phyloP scores from a whole-genome alignment of 768 basidiomycete species.

The Artomyces pyxidatus region DNA sequence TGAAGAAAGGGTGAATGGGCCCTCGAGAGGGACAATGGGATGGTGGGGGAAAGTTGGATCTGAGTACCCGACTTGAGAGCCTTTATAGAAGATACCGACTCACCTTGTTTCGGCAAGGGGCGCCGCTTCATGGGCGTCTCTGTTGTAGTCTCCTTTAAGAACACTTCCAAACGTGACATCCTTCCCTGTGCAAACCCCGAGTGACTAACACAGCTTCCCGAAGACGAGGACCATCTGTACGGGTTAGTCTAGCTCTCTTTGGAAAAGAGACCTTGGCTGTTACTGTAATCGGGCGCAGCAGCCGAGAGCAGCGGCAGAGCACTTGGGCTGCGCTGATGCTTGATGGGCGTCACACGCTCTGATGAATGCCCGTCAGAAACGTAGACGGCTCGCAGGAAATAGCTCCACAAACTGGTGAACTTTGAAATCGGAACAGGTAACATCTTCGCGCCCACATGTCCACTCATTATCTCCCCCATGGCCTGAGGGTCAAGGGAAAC shows the following conservation, averaged over 20 bases:
- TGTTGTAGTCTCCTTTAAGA: background rate
- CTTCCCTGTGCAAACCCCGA: background rate
- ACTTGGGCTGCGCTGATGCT: background rate
- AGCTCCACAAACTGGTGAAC: too few relatives aligned
- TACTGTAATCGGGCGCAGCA: constrained; percentile 1
- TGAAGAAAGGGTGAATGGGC: background rate
- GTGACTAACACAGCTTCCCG: constrained; percentile 4
- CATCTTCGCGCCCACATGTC: background rate
- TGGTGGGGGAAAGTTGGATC: background rate
- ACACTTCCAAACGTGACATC: constrained; percentile 1
- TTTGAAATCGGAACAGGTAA: too few relatives aligned
- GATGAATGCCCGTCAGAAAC: background rate
- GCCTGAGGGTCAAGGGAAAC: background rate
- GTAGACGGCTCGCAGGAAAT: too few relatives aligned
- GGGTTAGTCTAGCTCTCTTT: constrained; percentile 8
- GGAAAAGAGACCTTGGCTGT: background rate
- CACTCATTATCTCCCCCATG: background rate
- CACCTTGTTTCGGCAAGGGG: background rate
- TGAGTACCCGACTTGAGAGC: background rate
- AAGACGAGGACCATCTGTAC: constrained; percentile 1
- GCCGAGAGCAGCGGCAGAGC: background rate
- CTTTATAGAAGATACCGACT: constrained; percentile 6
- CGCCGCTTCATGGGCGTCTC: background rate
- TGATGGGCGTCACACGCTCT: background rate
- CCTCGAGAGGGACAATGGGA: background rate